Percentiles rank a stretch among this genome's conserved stretches.
Evolutionary conservation across 768 basidiomycete genomes (phyloP).

Genomic region (Daedaleopsis sinensis): DNA sequence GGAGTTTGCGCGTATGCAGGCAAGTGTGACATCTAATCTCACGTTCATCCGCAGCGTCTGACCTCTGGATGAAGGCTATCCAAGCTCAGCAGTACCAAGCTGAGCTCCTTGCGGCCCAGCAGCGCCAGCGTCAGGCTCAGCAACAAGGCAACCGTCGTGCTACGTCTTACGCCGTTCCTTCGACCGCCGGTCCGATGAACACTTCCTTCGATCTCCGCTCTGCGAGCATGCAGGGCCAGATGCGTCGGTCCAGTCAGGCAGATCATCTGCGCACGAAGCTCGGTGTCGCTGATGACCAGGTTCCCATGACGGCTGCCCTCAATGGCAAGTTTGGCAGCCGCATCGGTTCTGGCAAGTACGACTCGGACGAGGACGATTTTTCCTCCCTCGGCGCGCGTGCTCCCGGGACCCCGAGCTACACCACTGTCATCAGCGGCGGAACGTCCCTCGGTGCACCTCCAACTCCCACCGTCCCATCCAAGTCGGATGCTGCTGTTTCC

Average conservation of each 20-base stretch:
- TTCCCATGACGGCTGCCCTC: slow-evolving; percentile 81
- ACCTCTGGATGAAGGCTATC: slow-evolving; percentile 46
- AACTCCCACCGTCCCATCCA: slow-evolving; percentile 53
- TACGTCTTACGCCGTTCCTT: slow-evolving; percentile 54
- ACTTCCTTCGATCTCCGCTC: slow-evolving; percentile 68
- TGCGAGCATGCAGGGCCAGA: slow-evolving; percentile 54
- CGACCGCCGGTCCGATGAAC: slow-evolving; percentile 72
- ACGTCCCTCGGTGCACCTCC: slow-evolving; percentile 62
- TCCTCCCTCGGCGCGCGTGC: slow-evolving; percentile 29
- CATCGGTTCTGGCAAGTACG: slow-evolving; percentile 45
- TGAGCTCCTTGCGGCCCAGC: slow-evolving; percentile 65
- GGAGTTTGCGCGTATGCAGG: slow-evolving; percentile 83
- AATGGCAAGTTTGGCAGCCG: slow-evolving; percentile 79
- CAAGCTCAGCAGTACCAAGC: slow-evolving; percentile 81
- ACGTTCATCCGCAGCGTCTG: not conserved
- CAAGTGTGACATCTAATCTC: slow-evolving; percentile 32
- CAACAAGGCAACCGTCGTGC: slow-evolving; percentile 57
- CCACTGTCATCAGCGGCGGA: slow-evolving; percentile 73
- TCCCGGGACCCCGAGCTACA: slow-evolving; percentile 61
- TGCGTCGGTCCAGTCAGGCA: slow-evolving; percentile 70
- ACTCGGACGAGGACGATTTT: slow-evolving; percentile 44
- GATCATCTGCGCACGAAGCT: slow-evolving; percentile 68
- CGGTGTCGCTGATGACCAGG: slow-evolving; percentile 58
- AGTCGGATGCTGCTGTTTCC: slow-evolving; percentile 77
- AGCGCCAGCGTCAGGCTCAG: slow-evolving; percentile 59